Evolutionary conservation across 192 early-diverging fungal genomes (phyloP).

Genomic region (Entrophospora sp.): DNA sequence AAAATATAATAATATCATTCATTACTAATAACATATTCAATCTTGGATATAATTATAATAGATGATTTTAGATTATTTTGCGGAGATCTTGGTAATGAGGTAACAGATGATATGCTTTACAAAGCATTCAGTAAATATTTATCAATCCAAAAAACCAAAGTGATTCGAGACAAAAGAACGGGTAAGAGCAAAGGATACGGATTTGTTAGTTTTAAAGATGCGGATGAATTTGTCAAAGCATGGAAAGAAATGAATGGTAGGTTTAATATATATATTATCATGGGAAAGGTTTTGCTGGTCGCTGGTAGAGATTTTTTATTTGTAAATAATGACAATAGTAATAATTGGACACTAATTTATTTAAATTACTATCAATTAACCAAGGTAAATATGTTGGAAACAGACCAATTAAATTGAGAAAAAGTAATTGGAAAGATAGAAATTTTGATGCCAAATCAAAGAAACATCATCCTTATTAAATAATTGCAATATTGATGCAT

Average conservation of each 20-base stretch:
- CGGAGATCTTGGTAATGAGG: constrained; percentile 91
- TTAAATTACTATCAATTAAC: too few species aligned
- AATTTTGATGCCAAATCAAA: constrained; percentile 54
- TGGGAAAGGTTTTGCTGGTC: neutral
- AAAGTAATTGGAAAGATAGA: constrained; percentile 88
- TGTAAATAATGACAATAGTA: too few species aligned
- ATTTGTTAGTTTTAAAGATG: constrained; percentile 86
- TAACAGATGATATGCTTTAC: constrained; percentile 70
- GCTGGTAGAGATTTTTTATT: neutral
- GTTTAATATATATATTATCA: neutral
- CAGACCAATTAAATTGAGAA: constrained; percentile 86
- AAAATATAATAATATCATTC: too few species aligned
- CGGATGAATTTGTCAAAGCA: constrained; percentile 85
- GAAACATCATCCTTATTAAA: constrained; percentile 20
- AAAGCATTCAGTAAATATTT: constrained; percentile 82
- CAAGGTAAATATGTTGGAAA: constrained; percentile 96
- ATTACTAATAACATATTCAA: too few species aligned
- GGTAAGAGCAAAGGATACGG: constrained; percentile 88
- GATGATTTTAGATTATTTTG: constrained; percentile 92
- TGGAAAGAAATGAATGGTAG: constrained; percentile 93
- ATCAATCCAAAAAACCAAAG: constrained; percentile 68
- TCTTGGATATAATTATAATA: constrained; percentile 23
- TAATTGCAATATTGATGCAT: too few species aligned
- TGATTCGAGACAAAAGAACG: constrained; percentile 78
- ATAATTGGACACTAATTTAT: too few species aligned